These are phyloP conservation scores for Colletotrichum noveboracense DNA, from an alignment of 2,329 filamentous ascomycete species.

Conservation along the genomic window DNA sequence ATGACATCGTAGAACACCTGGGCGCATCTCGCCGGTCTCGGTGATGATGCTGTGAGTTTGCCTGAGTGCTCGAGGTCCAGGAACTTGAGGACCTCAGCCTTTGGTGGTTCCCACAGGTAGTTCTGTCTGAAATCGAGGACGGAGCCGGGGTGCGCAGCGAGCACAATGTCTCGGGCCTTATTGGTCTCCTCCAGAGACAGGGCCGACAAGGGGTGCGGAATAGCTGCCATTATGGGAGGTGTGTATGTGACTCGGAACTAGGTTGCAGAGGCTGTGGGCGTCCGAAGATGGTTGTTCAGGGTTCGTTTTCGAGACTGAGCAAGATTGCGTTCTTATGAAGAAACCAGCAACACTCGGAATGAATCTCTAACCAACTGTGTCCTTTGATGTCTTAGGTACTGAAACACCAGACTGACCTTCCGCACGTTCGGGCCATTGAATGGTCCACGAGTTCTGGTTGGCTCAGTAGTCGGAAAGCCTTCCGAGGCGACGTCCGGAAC, in stretches of 20 bases:
- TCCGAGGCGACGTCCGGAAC: background rate
- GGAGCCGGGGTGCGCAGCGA: slow-evolving; percentile 30
- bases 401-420: background rate
- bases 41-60: slow-evolving; percentile 25
- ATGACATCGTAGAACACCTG: slow-evolving; percentile 40
- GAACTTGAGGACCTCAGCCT: slow-evolving; percentile 44
- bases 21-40: slow-evolving; percentile 39
- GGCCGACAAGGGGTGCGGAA: slow-evolving; percentile 37
- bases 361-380: background rate
- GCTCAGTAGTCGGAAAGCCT: background rate
- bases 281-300: background rate
- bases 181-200: slow-evolving; percentile 34
- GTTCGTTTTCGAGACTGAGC: background rate
- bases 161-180: slow-evolving; percentile 38
- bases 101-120: slow-evolving; percentile 50
- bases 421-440: background rate
- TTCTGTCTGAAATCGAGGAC: slow-evolving; percentile 47
- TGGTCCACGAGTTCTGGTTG: background rate
- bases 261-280: background rate
- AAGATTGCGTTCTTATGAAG: background rate
- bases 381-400: background rate
- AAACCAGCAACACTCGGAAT: background rate
- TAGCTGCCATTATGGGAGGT: slow-evolving; percentile 12
- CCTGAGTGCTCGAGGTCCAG: slow-evolving; percentile 45
- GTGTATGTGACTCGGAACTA: background rate